These are phyloP conservation scores for Pulveroboletus ravenelii DNA, from an alignment of 768 basidiomycete species.

Conservation along the genomic window DNA sequence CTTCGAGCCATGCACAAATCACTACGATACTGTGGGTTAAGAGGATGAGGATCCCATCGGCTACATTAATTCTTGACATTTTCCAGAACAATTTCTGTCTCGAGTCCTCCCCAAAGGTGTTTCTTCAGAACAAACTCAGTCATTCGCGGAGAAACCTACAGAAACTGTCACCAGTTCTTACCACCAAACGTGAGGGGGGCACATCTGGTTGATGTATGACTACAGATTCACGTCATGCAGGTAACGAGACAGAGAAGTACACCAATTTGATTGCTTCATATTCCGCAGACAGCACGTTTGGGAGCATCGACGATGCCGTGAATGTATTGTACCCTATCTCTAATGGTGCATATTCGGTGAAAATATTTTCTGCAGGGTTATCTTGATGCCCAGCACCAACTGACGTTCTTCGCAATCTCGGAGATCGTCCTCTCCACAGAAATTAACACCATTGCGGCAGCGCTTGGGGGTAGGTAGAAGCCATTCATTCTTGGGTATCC, in stretches of 20 bases:
- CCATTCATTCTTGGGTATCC: not conserved
- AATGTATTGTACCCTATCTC: constrained; percentile 12
- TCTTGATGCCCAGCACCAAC: constrained; percentile 60
- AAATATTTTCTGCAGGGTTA: constrained; percentile 42
- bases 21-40: constrained; percentile 68
- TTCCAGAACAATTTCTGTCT: constrained; percentile 45
- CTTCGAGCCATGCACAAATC: constrained; percentile 69
- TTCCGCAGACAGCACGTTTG: constrained; percentile 43
- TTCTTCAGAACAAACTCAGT: constrained; percentile 74
- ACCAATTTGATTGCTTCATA: constrained; percentile 44
- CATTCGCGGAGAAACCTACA: constrained; percentile 56
- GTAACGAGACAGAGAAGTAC: constrained; percentile 51
- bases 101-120: constrained; percentile 68
- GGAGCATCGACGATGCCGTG: constrained; percentile 42
- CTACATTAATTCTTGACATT: not conserved
- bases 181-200: constrained; percentile 52
- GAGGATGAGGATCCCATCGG: not conserved
- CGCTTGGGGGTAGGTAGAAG: constrained; percentile 54
- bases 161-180: constrained; percentile 55
- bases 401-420: constrained; percentile 49
- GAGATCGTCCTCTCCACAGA: constrained; percentile 60
- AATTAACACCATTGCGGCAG: constrained; percentile 51
- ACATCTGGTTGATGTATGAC: not conserved
- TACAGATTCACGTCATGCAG: constrained; percentile 31
- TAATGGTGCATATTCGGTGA: not conserved